Percentiles rank a stretch among this genome's conserved stretches.
Evolutionary conservation across 1,139 yeast species (phyloP).

Genomic region (Suhomyces panamericanus): DNA sequence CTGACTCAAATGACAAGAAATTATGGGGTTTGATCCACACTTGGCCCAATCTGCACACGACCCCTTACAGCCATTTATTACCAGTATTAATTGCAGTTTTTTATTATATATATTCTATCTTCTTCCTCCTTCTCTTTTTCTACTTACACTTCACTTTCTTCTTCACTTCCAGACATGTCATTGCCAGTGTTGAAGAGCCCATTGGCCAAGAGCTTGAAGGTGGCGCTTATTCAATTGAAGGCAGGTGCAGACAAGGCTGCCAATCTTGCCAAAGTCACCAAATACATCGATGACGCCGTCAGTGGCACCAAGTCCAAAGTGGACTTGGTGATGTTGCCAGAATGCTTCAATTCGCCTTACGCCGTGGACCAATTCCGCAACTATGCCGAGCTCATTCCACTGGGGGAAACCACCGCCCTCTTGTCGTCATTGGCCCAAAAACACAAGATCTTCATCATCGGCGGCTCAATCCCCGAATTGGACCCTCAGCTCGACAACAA

Average conservation of each 20-base stretch:
- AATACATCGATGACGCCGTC: constrained; percentile 52
- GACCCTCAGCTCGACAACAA: constrained; percentile 51
- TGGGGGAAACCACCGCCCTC: constrained; percentile 65
- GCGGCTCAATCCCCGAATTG: constrained; percentile 89
- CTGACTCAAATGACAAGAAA: no score
- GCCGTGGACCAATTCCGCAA: constrained; percentile 82
- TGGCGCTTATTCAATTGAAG: constrained; percentile 76
- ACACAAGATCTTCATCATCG: constrained; percentile 64
- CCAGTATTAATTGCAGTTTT: no score
- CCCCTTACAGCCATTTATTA: no score
- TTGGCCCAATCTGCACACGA: no score
- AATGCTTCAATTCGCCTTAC: constrained; percentile 95
- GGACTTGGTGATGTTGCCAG: constrained; percentile 75
- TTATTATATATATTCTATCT: no score
- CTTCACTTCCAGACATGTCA: constrained; percentile 10
- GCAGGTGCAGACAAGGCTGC: constrained; percentile 68
- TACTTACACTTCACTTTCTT: no score
- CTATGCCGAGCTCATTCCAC: constrained; percentile 76
- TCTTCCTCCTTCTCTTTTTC: background rate
- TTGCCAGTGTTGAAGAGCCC: constrained; percentile 31
- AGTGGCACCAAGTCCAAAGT: constrained; percentile 46
- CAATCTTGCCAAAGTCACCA: constrained; percentile 54
- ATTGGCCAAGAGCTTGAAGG: constrained; percentile 41
- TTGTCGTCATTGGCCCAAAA: constrained; percentile 64
- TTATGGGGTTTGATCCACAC: no score